Conservation (phyloP, 2,329 filamentous ascomycete genomes). For the Curvularia spicifera region DNA sequence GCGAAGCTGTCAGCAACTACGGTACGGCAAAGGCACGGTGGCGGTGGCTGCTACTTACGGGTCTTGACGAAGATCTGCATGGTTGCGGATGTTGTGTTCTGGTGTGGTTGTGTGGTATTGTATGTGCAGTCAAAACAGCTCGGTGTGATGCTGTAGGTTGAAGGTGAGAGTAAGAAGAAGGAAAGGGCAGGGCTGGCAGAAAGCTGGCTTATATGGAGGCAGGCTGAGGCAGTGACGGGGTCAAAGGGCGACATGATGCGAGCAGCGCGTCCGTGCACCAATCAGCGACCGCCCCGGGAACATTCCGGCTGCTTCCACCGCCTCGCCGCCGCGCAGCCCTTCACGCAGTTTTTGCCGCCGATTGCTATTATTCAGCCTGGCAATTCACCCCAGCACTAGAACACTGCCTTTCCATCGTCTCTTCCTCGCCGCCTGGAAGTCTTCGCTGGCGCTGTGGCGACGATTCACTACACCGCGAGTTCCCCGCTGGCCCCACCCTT, state of each 20-base stretch:
- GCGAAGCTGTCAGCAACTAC: conserved; percentile 41
- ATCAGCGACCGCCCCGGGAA: conserved; percentile 39
- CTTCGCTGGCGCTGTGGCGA: conserved; percentile 7
- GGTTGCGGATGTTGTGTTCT: conserved; percentile 23
- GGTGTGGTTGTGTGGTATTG: conserved; percentile 16
- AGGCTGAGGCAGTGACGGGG: conserved; percentile 44
- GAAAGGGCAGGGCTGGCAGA: conserved; percentile 23
- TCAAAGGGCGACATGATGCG: conserved; percentile 40
- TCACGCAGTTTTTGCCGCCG: conserved; percentile 12
- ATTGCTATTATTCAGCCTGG: conserved; percentile 26
- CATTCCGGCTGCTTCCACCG: conserved; percentile 38
- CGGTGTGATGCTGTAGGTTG: conserved; percentile 13
- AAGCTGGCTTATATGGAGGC: conserved; percentile 41
- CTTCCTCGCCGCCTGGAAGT: not conserved
- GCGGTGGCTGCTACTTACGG: conserved; percentile 64
- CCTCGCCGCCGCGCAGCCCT: conserved; percentile 9
- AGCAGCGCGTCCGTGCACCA: conserved; percentile 40
- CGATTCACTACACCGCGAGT: conserved; percentile 7
- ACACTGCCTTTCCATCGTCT: not conserved
- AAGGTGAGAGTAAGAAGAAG: conserved; percentile 24
- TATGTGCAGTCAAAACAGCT: conserved; percentile 13
- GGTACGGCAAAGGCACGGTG: conserved; percentile 21
- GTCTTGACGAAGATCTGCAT: conserved; percentile 99
- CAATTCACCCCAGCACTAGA: conserved; percentile 1
- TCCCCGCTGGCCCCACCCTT: conserved; percentile 35